Conservation (phyloP, 2,329 filamentous ascomycete genomes). For the Aspergillus ochraceoroseus region DNA sequence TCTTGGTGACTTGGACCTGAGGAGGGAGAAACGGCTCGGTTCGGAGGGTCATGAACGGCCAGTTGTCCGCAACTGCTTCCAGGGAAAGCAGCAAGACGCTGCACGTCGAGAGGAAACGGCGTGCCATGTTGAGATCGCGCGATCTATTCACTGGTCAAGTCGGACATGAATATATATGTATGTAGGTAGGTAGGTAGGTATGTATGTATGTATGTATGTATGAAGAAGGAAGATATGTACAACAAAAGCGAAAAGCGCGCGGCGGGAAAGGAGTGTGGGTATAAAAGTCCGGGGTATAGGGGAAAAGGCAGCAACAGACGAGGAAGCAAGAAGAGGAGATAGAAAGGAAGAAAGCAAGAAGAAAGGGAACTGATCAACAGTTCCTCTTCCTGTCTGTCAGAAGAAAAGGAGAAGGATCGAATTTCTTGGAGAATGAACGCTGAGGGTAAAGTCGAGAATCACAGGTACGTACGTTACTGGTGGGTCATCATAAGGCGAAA, state of each 20-base stretch:
- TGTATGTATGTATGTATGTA: constrained; percentile 1
- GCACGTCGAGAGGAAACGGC: constrained; percentile 13
- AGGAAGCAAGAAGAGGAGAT: constrained; percentile 1
- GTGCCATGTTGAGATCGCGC: constrained; percentile 7
- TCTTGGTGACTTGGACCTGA: constrained; percentile 29
- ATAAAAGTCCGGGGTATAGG: not conserved
- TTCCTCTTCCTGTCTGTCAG: not conserved
- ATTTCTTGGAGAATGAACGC: too few relatives aligned
- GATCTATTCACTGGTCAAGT: not conserved
- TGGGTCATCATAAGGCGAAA: too few relatives aligned
- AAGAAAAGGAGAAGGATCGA: not conserved
- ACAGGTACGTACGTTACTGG: too few relatives aligned
- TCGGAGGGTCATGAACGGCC: constrained; percentile 17
- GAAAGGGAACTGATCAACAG: constrained; percentile 6
- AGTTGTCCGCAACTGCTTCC: constrained; percentile 18
- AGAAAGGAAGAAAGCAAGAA: not conserved
- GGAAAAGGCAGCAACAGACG: too few relatives aligned
- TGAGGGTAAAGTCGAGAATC: too few relatives aligned
- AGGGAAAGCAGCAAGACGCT: constrained; percentile 19
- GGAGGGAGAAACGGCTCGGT: constrained; percentile 26
- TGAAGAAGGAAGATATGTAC: not conserved
- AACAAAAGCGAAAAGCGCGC: too few relatives aligned
- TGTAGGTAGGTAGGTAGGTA: not conserved
- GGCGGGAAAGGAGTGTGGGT: not conserved
- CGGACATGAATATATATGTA: not conserved